phyloP scores from a whole-genome alignment of 441 rosid species.

The Pelargonium myrrhifolium region DNA sequence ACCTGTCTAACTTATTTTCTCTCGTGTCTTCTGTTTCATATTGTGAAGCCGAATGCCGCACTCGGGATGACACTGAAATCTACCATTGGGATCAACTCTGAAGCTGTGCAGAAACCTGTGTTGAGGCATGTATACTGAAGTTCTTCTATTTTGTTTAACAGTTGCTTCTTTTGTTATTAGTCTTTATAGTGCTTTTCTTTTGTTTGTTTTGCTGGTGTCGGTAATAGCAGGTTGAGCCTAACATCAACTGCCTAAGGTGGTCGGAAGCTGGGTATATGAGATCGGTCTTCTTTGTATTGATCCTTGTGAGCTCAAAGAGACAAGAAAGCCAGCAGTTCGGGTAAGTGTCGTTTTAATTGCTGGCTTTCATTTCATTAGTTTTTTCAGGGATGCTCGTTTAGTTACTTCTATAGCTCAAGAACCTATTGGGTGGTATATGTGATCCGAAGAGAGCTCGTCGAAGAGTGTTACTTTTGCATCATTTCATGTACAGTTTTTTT shows the following conservation, averaged over 20 bases:
- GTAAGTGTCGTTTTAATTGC: constrained; percentile 40
- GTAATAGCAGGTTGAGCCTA: constrained; percentile 33
- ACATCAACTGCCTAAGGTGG: constrained; percentile 28
- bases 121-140: constrained; percentile 33
- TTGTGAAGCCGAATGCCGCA: constrained; percentile 34
- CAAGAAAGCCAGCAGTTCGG: constrained; percentile 46
- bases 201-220: constrained; percentile 8
- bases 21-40: constrained; percentile 16
- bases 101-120: constrained; percentile 29
- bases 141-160: not conserved
- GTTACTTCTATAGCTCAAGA: constrained; percentile 5
- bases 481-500: not conserved
- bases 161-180: constrained; percentile 8
- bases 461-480: not conserved
- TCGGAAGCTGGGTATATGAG: not conserved
- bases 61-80: constrained; percentile 25
- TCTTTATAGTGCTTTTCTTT: constrained; percentile 28
- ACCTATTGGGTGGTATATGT: not conserved
- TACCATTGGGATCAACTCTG: constrained; percentile 24
- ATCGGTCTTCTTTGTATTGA: not conserved
- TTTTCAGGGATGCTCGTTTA: constrained; percentile 32
- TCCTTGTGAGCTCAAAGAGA: constrained; percentile 6
- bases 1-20: not conserved
- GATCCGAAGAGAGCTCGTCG: no score
- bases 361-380: constrained; percentile 37